phyloP scores from a whole-genome alignment of 768 basidiomycete genomes.

The Russula griseocarnosa region DNA sequence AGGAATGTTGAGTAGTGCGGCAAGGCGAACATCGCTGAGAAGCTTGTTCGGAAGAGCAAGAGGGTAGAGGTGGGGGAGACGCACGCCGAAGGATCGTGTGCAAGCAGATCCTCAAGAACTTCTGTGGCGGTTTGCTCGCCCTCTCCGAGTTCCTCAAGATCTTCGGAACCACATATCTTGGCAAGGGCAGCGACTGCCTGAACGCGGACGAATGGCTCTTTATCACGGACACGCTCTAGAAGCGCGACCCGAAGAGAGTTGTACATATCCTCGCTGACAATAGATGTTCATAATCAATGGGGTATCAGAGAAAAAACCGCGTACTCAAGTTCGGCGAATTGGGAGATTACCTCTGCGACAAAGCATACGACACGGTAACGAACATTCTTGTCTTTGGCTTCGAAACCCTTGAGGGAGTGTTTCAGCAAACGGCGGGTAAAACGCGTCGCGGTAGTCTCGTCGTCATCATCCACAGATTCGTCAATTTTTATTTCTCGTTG shows the following conservation, averaged over 20 bases:
- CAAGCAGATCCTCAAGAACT: slow-evolving; percentile 61
- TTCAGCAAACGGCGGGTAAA: slow-evolving; percentile 47
- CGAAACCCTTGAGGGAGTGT: slow-evolving; percentile 69
- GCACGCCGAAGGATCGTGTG: slow-evolving; percentile 72
- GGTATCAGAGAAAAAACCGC: slow-evolving; percentile 32
- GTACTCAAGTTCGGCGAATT: slow-evolving; percentile 84
- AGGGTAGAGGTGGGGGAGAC: slow-evolving; percentile 32
- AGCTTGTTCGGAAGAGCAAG: not conserved
- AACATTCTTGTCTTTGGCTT: slow-evolving; percentile 82
- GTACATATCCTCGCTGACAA: slow-evolving; percentile 71
- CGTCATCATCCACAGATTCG: slow-evolving; percentile 41
- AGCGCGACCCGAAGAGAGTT: slow-evolving; percentile 54
- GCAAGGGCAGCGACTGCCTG: slow-evolving; percentile 79
- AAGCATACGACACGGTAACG: slow-evolving; percentile 75
- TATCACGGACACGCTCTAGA: slow-evolving; percentile 72
- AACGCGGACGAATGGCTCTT: slow-evolving; percentile 68
- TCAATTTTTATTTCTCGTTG: slow-evolving; percentile 33
- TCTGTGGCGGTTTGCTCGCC: slow-evolving; percentile 54
- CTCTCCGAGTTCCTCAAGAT: slow-evolving; percentile 47
- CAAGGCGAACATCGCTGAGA: slow-evolving; percentile 80
- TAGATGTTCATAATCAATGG: not conserved
- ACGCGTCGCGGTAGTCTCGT: slow-evolving; percentile 48
- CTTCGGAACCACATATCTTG: slow-evolving; percentile 71
- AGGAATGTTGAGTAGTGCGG: slow-evolving; percentile 68
- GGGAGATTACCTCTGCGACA: slow-evolving; percentile 74